phyloP scores from a whole-genome alignment of 23 red algal species.

The Cyanidioschyzon merolae region DNA sequence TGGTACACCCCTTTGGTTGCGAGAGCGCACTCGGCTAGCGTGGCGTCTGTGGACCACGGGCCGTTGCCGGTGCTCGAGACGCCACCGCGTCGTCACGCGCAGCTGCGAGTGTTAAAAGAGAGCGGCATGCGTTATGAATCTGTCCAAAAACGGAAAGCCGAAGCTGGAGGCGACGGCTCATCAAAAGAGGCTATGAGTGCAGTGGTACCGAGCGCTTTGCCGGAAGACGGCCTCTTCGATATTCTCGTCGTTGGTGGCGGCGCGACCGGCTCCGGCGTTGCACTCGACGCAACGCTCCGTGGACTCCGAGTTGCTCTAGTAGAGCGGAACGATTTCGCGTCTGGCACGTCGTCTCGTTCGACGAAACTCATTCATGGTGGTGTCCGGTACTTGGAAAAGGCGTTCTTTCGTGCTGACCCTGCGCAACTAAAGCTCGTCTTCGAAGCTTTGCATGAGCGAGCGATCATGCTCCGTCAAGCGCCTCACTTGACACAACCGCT shows the following conservation, averaged over 20 bases:
- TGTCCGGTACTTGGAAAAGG: constrained; percentile 86
- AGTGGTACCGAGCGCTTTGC: background rate
- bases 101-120: background rate
- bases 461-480: constrained; percentile 83
- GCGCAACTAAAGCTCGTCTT: constrained; percentile 75
- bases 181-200: background rate
- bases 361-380: constrained; percentile 89
- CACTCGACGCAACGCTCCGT: constrained; percentile 74
- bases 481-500: constrained; percentile 73
- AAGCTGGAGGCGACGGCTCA: background rate
- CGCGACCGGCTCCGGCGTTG: constrained; percentile 63
- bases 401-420: constrained; percentile 86
- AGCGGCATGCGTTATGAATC: background rate
- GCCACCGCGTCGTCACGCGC: background rate
- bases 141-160: background rate
- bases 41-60: background rate
- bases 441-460: constrained; percentile 68
- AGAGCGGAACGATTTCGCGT: constrained; percentile 83
- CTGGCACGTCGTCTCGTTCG: constrained; percentile 57
- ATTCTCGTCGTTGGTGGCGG: constrained; percentile 87
- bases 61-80: constrained; percentile 9
- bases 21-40: background rate
- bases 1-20: background rate
- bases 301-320: constrained; percentile 76
- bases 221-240: constrained; percentile 37